phyloP scores from a whole-genome alignment of 2,329 filamentous ascomycete species.

The Drechslera avenae region DNA sequence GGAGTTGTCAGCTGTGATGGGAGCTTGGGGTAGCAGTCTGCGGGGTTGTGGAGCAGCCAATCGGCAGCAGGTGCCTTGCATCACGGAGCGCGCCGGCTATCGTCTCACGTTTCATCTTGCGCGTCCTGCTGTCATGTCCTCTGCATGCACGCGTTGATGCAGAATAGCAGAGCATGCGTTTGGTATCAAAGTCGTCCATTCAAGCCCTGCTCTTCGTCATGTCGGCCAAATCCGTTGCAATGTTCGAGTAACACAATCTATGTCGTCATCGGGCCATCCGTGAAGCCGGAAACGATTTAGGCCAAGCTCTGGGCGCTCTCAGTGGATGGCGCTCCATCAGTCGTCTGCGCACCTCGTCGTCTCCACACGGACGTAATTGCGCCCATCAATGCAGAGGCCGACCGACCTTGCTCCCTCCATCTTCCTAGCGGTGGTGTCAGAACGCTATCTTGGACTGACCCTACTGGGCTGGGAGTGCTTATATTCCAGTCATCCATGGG shows the following conservation, averaged over 20 bases:
- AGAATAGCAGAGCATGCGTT: too few relatives aligned
- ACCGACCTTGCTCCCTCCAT: constrained; percentile 15
- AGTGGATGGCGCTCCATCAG: neutral
- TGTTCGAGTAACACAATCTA: too few relatives aligned
- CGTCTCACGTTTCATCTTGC: constrained; percentile 13
- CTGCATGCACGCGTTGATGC: too few relatives aligned
- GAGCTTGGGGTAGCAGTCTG: constrained; percentile 29
- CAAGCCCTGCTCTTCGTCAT: neutral
- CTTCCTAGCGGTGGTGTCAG: constrained; percentile 26
- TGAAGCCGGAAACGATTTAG: constrained; percentile 9
- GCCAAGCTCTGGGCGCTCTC: neutral
- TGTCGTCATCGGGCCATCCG: neutral
- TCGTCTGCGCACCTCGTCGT: constrained; percentile 19
- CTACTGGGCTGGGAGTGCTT: constrained; percentile 37
- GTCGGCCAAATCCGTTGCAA: neutral
- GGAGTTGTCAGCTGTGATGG: constrained; percentile 25
- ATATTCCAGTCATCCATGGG: constrained; percentile 33
- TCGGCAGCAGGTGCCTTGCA: constrained; percentile 37
- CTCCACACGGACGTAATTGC: constrained; percentile 32
- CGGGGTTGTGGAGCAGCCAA: constrained; percentile 33
- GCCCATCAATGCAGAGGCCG: constrained; percentile 27
- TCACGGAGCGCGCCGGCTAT: constrained; percentile 6
- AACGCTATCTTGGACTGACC: constrained; percentile 26
- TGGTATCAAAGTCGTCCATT: neutral
- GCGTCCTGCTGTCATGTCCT: neutral